Evolutionary conservation across 495 filamentous ascomycete species (phyloP).

Genomic region (Penicillium arizonense): DNA sequence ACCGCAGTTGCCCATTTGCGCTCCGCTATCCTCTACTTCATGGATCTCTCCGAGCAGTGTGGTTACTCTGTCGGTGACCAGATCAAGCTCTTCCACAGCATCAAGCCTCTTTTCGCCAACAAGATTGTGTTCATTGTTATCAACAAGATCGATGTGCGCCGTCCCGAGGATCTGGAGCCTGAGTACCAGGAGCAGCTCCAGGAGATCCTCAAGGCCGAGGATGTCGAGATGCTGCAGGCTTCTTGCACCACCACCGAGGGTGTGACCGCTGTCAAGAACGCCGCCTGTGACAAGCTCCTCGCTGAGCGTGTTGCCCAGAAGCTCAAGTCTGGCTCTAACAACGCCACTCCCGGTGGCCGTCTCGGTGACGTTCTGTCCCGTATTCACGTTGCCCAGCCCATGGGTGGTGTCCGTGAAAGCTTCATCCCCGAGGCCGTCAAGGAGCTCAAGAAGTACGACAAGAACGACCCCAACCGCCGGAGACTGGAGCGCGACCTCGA

Average conservation of each 20-base stretch:
- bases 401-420: conserved; percentile 75
- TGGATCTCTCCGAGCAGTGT: conserved; percentile 97
- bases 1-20: conserved; percentile 96
- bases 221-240: conserved; percentile 86
- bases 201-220: conserved; percentile 74
- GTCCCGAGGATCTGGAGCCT: conserved; percentile 82
- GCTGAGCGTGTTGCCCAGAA: conserved; percentile 93
- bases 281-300: conserved; percentile 88
- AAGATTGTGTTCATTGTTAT: conserved; percentile 95
- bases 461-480: conserved; percentile 77
- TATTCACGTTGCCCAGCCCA: conserved; percentile 93
- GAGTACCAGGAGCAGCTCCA: conserved; percentile 77
- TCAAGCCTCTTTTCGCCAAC: conserved; percentile 95
- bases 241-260: conserved; percentile 96
- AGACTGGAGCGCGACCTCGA: conserved; percentile 84
- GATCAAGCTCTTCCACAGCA: conserved; percentile 88
- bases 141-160: conserved; percentile 95
- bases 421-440: conserved; percentile 88
- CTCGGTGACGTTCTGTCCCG: conserved; percentile 85
- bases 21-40: conserved; percentile 94
- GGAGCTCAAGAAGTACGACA: conserved; percentile 80
- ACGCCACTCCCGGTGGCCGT: conserved; percentile 66
- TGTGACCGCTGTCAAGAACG: conserved; percentile 90
- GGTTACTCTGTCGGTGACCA: conserved; percentile 92
- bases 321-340: conserved; percentile 81